Evolutionary conservation across 2,329 filamentous ascomycete species (phyloP).

Genomic region (Fusarium chaquense): DNA sequence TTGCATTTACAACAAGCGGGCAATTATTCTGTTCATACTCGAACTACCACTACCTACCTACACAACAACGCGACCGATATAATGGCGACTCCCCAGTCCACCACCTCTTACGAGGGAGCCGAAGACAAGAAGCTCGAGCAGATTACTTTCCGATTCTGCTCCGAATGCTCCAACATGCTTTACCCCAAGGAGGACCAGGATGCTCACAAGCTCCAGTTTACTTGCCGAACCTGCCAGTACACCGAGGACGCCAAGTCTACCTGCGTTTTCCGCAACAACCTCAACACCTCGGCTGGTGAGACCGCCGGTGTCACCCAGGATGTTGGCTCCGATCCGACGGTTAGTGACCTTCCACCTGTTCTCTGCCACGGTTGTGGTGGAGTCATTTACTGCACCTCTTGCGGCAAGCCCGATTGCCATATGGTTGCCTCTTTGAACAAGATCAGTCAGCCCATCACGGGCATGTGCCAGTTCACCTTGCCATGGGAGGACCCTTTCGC

Average conservation of each 20-base stretch:
- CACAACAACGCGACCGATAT: slow-evolving; percentile 30
- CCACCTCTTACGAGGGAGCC: slow-evolving; percentile 57
- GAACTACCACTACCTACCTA: slow-evolving; percentile 14
- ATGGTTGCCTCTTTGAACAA: slow-evolving; percentile 37
- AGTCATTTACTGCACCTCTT: slow-evolving; percentile 58
- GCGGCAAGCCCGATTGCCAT: slow-evolving; percentile 49
- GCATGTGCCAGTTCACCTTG: slow-evolving; percentile 49
- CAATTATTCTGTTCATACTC: slow-evolving; percentile 20
- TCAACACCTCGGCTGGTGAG: slow-evolving; percentile 91
- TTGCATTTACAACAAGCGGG: slow-evolving; percentile 11
- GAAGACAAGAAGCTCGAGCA: slow-evolving; percentile 73
- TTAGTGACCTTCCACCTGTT: slow-evolving; percentile 72
- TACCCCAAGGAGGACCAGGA: slow-evolving; percentile 95
- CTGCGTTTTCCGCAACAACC: slow-evolving; percentile 95
- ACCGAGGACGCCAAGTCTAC: slow-evolving; percentile 86
- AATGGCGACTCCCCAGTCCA: slow-evolving; percentile 71
- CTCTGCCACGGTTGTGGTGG: slow-evolving; percentile 62
- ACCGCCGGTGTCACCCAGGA: slow-evolving; percentile 98
- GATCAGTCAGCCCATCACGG: slow-evolving; percentile 45
- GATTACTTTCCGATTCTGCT: slow-evolving; percentile 97
- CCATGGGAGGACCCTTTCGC: slow-evolving; percentile 51
- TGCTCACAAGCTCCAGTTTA: slow-evolving; percentile 88
- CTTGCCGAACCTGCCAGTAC: slow-evolving; percentile 94
- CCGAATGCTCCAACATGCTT: slow-evolving; percentile 98
- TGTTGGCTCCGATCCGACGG: slow-evolving; percentile 97